Conservation (phyloP, 805 yeast species). For the Lipomyces spencermartinsiae region DNA sequence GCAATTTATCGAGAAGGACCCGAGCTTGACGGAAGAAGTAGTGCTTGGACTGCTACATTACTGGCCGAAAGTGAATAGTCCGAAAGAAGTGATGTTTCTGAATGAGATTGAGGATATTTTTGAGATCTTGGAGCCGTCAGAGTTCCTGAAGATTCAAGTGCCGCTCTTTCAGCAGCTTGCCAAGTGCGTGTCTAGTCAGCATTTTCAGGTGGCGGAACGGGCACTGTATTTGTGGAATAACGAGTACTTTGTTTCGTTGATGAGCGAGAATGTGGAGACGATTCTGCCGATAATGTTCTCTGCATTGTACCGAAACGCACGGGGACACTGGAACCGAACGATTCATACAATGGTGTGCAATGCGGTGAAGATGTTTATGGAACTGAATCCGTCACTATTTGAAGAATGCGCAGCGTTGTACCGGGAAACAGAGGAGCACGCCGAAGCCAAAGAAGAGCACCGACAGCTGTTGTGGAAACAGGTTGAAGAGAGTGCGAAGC, state of each 20-base stretch:
- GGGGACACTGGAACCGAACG: conserved; percentile 89
- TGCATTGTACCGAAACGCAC: conserved; percentile 82
- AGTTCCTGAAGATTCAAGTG: conserved; percentile 87
- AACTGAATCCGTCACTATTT: conserved; percentile 86
- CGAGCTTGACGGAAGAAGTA: conserved; percentile 91
- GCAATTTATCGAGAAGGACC: conserved; percentile 95
- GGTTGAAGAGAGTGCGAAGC: conserved; percentile 60
- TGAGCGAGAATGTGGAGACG: conserved; percentile 86
- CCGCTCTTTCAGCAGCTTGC: conserved; percentile 94
- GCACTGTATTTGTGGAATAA: conserved; percentile 93
- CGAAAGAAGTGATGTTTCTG: conserved; percentile 94
- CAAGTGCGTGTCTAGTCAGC: conserved; percentile 91
- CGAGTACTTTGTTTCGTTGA: conserved; percentile 87
- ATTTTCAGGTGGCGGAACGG: conserved; percentile 96
- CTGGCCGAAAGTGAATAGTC: conserved; percentile 96
- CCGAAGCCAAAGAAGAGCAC: conserved; percentile 53
- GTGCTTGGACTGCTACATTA: conserved; percentile 88
- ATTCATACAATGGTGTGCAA: conserved; percentile 89
- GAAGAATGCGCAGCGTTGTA: conserved; percentile 84
- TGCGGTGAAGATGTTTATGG: conserved; percentile 90
- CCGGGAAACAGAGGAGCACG: conserved; percentile 26
- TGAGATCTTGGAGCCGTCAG: conserved; percentile 93
- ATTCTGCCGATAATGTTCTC: conserved; percentile 92
- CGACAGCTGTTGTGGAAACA: conserved; percentile 66
- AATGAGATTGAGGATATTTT: conserved; percentile 96